These are phyloP conservation scores for Cymbopogon citratus DNA, from an alignment of 176 grass and related monocot genomes.

Conservation along the genomic window DNA sequence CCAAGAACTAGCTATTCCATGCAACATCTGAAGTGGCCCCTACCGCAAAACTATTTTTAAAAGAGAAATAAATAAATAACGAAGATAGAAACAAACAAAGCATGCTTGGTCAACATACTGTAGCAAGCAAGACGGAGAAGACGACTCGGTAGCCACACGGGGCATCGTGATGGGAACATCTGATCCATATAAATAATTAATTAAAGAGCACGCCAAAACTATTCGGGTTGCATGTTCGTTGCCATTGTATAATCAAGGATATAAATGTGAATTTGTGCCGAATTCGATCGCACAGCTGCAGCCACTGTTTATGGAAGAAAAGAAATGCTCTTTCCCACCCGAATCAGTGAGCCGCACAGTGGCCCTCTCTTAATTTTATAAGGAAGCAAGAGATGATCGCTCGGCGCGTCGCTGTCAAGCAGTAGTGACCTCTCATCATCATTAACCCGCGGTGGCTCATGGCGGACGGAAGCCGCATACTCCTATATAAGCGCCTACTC, in stretches of 20 bases:
- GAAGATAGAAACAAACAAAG: neutral
- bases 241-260: neutral
- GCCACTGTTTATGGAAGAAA: neutral
- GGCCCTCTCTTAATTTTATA: neutral
- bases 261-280: neutral
- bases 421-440: neutral
- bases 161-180: neutral
- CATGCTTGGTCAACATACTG: neutral
- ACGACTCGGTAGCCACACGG: neutral
- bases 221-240: neutral
- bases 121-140: neutral
- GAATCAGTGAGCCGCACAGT: neutral
- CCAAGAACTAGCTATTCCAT: neutral
- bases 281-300: neutral
- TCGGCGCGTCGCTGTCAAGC: conserved; percentile 8
- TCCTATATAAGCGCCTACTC: conserved; percentile 21
- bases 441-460: conserved; percentile 10
- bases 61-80: neutral
- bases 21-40: neutral
- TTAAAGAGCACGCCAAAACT: neutral
- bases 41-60: neutral
- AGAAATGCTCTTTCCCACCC: neutral
- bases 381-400: neutral
- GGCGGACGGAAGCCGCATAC: neutral
- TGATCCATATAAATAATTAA: neutral